A percentile compares a stretch with the other conserved stretches of the same genome.
phyloP scores from a whole-genome alignment of 257 asterid species.

The Jacaranda copaia region DNA sequence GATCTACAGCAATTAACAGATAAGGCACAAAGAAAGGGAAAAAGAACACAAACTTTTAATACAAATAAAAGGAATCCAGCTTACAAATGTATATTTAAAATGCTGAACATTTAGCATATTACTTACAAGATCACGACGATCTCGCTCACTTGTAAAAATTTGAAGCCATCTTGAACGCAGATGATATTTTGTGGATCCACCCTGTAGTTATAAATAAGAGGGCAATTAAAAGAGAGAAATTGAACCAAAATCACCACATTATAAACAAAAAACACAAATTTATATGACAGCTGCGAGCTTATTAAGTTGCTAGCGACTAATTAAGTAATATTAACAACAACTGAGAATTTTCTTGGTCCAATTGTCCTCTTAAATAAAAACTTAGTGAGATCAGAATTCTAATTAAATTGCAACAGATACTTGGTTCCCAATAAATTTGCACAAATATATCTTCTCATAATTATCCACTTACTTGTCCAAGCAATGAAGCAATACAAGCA shows the following conservation, averaged over 20 bases:
- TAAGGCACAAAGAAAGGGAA: neutral
- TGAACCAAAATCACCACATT: slow-evolving; percentile 20
- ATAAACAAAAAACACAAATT: neutral
- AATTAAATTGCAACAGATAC: slow-evolving; percentile 29
- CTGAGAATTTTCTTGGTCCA: neutral
- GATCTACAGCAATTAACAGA: slow-evolving; percentile 8
- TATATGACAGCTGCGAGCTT: slow-evolving; percentile 7
- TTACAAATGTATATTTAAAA: neutral
- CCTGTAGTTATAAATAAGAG: slow-evolving; percentile 54
- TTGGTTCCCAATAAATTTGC: slow-evolving; percentile 18
- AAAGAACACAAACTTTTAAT: slow-evolving; percentile 14
- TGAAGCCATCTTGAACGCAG: slow-evolving; percentile 93
- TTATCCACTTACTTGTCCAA: slow-evolving; percentile 85
- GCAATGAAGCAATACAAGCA: slow-evolving; percentile 98
- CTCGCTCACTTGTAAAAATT: slow-evolving; percentile 91
- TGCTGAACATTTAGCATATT: slow-evolving; percentile 11
- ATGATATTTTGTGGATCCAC: slow-evolving; percentile 98
- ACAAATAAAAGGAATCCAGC: slow-evolving; percentile 27
- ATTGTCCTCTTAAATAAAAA: slow-evolving; percentile 24
- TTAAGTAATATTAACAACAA: neutral
- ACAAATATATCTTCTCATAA: slow-evolving; percentile 7
- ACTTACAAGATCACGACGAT: slow-evolving; percentile 99
- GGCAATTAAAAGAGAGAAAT: slow-evolving; percentile 27
- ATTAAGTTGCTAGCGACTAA: slow-evolving; percentile 23
- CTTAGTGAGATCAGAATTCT: slow-evolving; percentile 5